Percentiles rank a stretch among this genome's conserved stretches.
Evolutionary conservation across 2,329 filamentous ascomycete species (phyloP).

Genomic region (Alternaria angustiovoidea): DNA sequence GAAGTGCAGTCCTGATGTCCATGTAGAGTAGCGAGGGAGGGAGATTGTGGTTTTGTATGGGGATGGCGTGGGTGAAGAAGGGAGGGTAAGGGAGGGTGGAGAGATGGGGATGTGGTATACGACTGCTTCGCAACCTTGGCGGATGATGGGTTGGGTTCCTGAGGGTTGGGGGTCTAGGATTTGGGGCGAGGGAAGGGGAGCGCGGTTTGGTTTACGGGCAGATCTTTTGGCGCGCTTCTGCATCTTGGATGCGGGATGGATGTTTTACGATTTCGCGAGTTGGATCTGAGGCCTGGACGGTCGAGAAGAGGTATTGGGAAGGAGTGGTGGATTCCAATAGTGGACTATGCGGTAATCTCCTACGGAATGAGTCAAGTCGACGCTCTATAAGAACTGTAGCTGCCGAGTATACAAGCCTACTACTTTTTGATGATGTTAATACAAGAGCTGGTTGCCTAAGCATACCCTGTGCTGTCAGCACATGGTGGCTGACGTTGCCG

Average conservation of each 20-base stretch:
- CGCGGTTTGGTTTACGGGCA: background rate
- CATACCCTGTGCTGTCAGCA: background rate
- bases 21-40: constrained; percentile 53
- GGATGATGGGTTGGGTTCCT: constrained; percentile 23
- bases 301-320: background rate
- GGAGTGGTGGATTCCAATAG: background rate
- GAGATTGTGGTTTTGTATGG: constrained; percentile 52
- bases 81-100: background rate
- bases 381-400: background rate
- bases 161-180: constrained; percentile 14
- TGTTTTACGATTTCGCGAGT: background rate
- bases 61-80: too few relatives aligned
- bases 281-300: too few relatives aligned
- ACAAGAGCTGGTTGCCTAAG: background rate
- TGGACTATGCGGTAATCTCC: background rate
- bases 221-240: background rate
- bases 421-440: too few relatives aligned
- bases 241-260: background rate
- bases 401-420: too few relatives aligned
- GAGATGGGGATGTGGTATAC: constrained; percentile 50
- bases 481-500: background rate
- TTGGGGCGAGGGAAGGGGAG: too few relatives aligned
- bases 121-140: constrained; percentile 28
- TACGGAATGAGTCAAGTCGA: too few relatives aligned
- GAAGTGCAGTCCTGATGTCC: constrained; percentile 61